Evolutionary conservation across 768 basidiomycete species (phyloP), one percentile per base, ranked within the genome.

Genomic region (Termitomyces sp.): DNA sequence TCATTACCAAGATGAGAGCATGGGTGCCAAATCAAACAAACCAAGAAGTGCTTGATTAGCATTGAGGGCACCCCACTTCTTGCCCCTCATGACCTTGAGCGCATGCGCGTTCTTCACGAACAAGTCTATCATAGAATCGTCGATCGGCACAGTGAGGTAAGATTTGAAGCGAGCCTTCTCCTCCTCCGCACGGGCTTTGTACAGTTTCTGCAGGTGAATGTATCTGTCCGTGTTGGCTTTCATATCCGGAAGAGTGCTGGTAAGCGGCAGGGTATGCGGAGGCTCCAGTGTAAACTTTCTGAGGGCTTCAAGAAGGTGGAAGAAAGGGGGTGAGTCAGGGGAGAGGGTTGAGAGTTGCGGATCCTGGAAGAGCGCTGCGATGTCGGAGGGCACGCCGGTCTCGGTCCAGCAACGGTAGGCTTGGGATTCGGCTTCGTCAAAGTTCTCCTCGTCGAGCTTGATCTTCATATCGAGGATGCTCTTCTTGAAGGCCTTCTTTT

Each of bases 391-490:
- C 4, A 96, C 79, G 40, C 67, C 69, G 4, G 80, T 78, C 10
- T 71, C 64, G 9, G 83, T 83, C 86, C 86, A 95, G 54, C 82
- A 82, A 27, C 90, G 85, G 69, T 91, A 95, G 0, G 90, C 92
- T 68, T 97, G 91, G 7, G 88, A 79, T 65, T 89, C 82, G 2
- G 95, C 96, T 71, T 98, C 96, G 59, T 97, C 96, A 67, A 95
- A 95, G 73, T 98, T 99, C 77, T 99, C 97, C 67, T 98, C 94
- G 67, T 99, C 97, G 0, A 73, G 63, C 65, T 92, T 93, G 56
- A 81, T 67, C 64, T 86, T 85, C 77, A 87, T 82, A 1, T 74
- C 73, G n/a, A 76, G 71, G 43, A 98, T 73, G 3, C 53, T 54
- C 34, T 80, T 73, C 66, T 95, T 94, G 79, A 98, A 96, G 29